Conservation (phyloP, 169 alveolate species). For the Plasmodium sp. region DNA sequence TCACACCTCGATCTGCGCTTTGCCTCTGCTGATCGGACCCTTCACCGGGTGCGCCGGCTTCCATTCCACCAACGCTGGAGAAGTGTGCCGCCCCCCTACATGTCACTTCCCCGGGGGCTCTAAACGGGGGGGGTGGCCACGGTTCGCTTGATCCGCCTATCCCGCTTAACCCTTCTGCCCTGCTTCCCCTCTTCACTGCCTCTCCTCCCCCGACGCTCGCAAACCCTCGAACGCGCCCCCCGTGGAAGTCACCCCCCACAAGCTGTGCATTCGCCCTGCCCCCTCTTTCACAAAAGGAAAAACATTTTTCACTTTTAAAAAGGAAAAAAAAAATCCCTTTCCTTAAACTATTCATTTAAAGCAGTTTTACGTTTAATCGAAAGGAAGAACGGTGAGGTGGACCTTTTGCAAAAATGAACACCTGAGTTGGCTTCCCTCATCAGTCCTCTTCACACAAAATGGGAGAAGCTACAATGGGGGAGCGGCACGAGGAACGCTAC, state of each 20-base stretch:
- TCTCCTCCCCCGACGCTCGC: background rate
- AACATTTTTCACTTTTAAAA: slow-evolving; percentile 12
- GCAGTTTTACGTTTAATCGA: background rate
- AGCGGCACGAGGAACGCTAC: background rate
- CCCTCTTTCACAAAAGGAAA: background rate
- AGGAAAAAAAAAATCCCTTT: background rate
- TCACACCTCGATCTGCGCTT: background rate
- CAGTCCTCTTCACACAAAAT: background rate
- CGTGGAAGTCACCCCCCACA: background rate
- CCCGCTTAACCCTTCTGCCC: background rate
- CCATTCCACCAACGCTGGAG: background rate
- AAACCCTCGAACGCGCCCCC: background rate
- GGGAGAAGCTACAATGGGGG: background rate
- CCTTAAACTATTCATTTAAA: slow-evolving; percentile 13
- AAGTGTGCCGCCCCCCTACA: background rate
- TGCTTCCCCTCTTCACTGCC: background rate
- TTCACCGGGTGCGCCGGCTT: background rate
- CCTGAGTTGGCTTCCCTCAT: background rate
- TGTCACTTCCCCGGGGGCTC: background rate
- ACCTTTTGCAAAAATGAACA: background rate
- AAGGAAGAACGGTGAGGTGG: background rate
- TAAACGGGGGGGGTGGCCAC: background rate
- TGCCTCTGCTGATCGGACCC: background rate
- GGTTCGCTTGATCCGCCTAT: background rate
- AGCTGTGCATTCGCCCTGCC: background rate